Conservation (phyloP, 345 rosid genomes). For the Camelina neglecta region DNA sequence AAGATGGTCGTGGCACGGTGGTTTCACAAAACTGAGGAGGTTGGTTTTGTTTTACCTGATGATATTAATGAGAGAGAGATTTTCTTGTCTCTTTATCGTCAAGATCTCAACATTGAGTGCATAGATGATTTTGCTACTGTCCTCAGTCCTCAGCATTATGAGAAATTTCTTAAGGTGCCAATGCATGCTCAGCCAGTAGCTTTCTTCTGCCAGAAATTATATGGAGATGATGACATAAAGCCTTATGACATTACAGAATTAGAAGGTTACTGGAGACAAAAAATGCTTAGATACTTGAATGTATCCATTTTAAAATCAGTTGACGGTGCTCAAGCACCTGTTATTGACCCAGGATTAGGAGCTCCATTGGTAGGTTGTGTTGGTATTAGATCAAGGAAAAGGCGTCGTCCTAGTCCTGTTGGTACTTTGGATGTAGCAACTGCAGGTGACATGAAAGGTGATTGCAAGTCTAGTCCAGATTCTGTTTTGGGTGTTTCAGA, state of each 20-base stretch:
- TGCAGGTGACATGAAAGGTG: conserved; percentile 34
- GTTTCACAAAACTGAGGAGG: conserved; percentile 95
- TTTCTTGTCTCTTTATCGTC: conserved; percentile 81
- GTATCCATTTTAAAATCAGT: conserved; percentile 37
- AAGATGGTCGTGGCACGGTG: conserved; percentile 84
- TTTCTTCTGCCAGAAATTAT: conserved; percentile 66
- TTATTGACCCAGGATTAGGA: conserved; percentile 31
- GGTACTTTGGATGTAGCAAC: conserved; percentile 15
- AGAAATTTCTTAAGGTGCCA: conserved; percentile 53
- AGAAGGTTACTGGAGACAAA: conserved; percentile 83
- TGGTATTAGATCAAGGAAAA: conserved; percentile 56
- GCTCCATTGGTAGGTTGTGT: conserved; percentile 40
- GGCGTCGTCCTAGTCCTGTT: conserved; percentile 44
- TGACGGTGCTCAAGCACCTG: conserved; percentile 35
- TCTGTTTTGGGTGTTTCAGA: conserved; percentile 35
- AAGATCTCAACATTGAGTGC: conserved; percentile 89
- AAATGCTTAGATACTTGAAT: conserved; percentile 49
- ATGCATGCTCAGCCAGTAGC: conserved; percentile 46
- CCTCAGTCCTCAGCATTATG: conserved; percentile 73
- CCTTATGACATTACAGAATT: conserved; percentile 71
- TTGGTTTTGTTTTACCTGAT: conserved; percentile 65
- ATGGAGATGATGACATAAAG: conserved; percentile 63
- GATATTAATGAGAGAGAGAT: conserved; percentile 76
- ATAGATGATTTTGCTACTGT: conserved; percentile 87
- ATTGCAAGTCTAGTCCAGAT: conserved; percentile 39